A percentile compares a stretch with the other conserved stretches of the same genome.
Conservation (phyloP, 164 flowering plant species). For the Dillenia turbinata region DNA sequence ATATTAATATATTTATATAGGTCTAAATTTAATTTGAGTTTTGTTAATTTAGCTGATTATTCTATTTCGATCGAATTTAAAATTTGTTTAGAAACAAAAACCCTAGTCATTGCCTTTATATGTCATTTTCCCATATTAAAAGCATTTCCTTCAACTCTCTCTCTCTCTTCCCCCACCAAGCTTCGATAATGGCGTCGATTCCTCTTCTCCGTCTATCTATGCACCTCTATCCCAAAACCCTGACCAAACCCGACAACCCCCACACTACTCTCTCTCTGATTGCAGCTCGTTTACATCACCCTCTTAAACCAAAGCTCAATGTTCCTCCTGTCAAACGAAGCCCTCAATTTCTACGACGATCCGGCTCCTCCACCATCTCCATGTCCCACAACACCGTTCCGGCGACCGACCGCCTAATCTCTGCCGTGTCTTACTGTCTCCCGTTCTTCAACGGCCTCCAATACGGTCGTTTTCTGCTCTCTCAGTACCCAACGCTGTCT, state of each 20-base stretch:
- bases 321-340: constrained; percentile 2
- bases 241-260: constrained; percentile 7
- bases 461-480: constrained; percentile 73
- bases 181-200: constrained; percentile 38
- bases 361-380: constrained; percentile 4
- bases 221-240: constrained; percentile 21
- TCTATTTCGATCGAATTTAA: too few species aligned
- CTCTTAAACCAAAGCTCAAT: constrained; percentile 1
- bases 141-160: too few species aligned
- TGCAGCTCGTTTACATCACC: constrained; percentile 2
- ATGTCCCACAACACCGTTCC: constrained; percentile 52
- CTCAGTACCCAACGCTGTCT: constrained; percentile 43
- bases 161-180: too few species aligned
- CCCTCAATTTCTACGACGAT: constrained; percentile 10
- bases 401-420: constrained; percentile 70
- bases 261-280: neutral
- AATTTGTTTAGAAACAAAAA: too few species aligned
- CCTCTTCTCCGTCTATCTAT: constrained; percentile 46
- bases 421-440: constrained; percentile 67
- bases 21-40: too few species aligned
- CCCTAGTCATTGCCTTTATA: too few species aligned
- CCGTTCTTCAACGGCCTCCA: constrained; percentile 92
- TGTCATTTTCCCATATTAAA: neutral
- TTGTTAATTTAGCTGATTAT: too few species aligned
- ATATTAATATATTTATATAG: too few species aligned